These are phyloP conservation scores for Alloascoidea africana DNA, from an alignment of 805 yeast species.

Conservation along the genomic window DNA sequence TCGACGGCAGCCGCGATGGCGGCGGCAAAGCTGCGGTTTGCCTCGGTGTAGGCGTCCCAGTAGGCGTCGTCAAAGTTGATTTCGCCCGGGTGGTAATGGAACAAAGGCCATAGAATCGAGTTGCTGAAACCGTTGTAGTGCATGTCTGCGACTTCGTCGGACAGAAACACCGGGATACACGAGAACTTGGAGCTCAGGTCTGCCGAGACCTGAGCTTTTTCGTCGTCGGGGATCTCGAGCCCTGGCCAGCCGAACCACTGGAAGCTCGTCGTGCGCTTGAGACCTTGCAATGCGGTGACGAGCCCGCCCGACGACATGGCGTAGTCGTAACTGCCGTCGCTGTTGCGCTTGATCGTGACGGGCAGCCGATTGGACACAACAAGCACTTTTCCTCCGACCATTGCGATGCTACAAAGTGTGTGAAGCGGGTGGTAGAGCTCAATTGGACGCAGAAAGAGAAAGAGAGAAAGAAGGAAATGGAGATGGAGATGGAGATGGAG, in stretches of 20 bases:
- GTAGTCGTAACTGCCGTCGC: slow-evolving; percentile 57
- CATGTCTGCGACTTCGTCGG: slow-evolving; percentile 83
- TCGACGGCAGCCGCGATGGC: slow-evolving; percentile 53
- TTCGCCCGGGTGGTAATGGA: slow-evolving; percentile 98
- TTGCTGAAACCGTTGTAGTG: slow-evolving; percentile 95
- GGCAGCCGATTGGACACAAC: slow-evolving; percentile 94
- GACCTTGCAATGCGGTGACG: slow-evolving; percentile 89
- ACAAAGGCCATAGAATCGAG: slow-evolving; percentile 93
- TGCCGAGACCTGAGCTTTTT: slow-evolving; percentile 47
- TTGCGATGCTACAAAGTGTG: slow-evolving; percentile 2
- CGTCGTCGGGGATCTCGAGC: slow-evolving; percentile 37
- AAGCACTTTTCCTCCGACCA: slow-evolving; percentile 48
- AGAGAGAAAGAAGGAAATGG: background rate
- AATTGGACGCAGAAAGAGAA: background rate
- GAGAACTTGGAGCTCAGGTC: slow-evolving; percentile 68
- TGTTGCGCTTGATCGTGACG: slow-evolving; percentile 64
- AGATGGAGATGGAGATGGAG: background rate
- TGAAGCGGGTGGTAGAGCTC: background rate
- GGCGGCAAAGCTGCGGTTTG: slow-evolving; percentile 69
- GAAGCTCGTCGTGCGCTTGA: slow-evolving; percentile 67
- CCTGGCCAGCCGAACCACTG: slow-evolving; percentile 99
- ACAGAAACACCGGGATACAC: slow-evolving; percentile 79
- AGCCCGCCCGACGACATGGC: slow-evolving; percentile 95
- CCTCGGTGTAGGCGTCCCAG: slow-evolving; percentile 95
- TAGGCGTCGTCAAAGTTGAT: slow-evolving; percentile 96